Evolutionary conservation across 1,284 basidiomycete genomes (phyloP), one percentile per base, ranked within the genome.

Genomic region (Heterobasidion annosum): DNA sequence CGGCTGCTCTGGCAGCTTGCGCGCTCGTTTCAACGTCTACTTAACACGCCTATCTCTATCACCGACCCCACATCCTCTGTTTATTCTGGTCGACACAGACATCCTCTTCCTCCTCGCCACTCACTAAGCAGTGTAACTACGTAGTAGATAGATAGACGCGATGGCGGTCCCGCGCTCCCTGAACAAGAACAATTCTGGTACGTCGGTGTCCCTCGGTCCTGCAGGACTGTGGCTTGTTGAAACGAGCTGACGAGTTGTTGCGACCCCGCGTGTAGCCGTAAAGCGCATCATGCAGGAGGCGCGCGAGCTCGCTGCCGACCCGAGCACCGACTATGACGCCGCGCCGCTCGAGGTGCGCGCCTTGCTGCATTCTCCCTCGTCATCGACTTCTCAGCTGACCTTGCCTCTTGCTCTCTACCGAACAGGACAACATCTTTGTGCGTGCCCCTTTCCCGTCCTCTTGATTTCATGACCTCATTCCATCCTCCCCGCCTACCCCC

Each of bases 251-350:
- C 25, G 25, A 25, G 25, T 25, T 25, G 44, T 18, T 37, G n/a
- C 37, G 44, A n/a, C 37, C 34, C 35, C 47, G 25, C 62, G 25
- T 50, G 40, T 71, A 81, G 92, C 93, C 53, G 89, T 97, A 56
- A 97, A 97, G 74, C 85, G 96, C 48, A 97, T 98, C 61, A 91
- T 98, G 83, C 92, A 93, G 67, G 95, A 98, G 71, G 95, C 94
- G 3, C 77, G 83, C 58, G 95, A 98, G 67, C 81, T 97, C 8
- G 82, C 85, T 6, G 81, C 80, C 54, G 93, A 95, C 67, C 81
- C 84, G 54, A 86, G 80, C 53, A 83, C 85, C 0, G 91, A 94
- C 64, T 95, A 94, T 66, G 73, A 79, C 55, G 95, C 94, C 8
- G 84, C 82, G 0, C 95, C 95, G 2, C 73, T 96, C 13, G 95